Evolutionary conservation across 164 flowering plant species (phyloP), one percentile per base, ranked within the genome.

Genomic region (Vitis rupestris): DNA sequence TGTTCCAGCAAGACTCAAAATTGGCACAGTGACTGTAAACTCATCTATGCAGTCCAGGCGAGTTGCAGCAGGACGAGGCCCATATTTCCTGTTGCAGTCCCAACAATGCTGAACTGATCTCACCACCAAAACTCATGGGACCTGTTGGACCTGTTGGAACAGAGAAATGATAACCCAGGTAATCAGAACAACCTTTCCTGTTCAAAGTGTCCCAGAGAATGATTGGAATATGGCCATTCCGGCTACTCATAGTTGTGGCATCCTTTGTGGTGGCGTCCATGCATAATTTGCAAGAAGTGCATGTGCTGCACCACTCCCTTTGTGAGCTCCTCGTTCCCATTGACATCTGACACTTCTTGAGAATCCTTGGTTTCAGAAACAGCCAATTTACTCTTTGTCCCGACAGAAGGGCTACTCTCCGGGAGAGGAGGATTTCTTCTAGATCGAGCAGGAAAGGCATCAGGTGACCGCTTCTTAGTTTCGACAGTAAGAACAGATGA

Each of bases 161-260:
- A 23, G 23, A 23, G 23, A 23, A 23, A 23, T 23, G 23, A 23
- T 23, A 1, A 23, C 23, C 23, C 23, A 23, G 23, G 23, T 23
- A 23, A 23, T 23, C 23, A 23, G 23, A 23, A 23, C 23, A 23
- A 23, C 98, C 98, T 77, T 94, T 94, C 54, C 84, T 74, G 85
- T 88, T 94, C 59, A 94, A 76, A 50, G 98, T 92, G 81, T 94
- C 90, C 98, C 98, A 94, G 44, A 94, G 90, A 80, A 94, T 90
- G 69, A 94, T 82, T 15, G 98, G 98, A 54, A 97, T 97, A 78
- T 94, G 98, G 10, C 98, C 98, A 61, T 94, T 94, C 37, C 97
- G 86, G 77, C 97, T 91, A 57, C 98, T 97, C 97, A 94, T 94
- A 68, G 91, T 94, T 55, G 98, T 94, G 67, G 98, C 98, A 81